Evolutionary conservation across 371 early-diverging fungal species (phyloP), one percentile per base, ranked within the genome.

Genomic region (Choanephora cucurbitarum): DNA sequence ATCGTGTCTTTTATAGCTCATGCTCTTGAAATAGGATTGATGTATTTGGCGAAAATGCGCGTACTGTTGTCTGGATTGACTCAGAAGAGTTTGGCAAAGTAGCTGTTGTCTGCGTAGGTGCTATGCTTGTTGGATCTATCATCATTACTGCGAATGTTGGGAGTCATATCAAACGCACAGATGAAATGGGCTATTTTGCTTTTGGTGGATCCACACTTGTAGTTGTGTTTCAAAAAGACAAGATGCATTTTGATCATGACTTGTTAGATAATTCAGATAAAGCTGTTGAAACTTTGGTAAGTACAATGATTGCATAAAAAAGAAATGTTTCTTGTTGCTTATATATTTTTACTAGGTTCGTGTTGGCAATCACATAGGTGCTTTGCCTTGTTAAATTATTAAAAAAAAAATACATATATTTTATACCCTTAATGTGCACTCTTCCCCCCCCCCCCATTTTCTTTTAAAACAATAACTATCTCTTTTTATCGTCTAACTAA

Each of bases 171-270:
- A 77, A 73, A 17, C 62, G 62, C 7, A 57, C 44, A 33, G 88
- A 89, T 49, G 91, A 91, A 56, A 75, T 83, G 33, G 90, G 91
- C n/a, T 89, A 82, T 44, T 84, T 85, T 66, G 71, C 73, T 4
- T 84, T 83, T 55, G 82, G 82, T 32, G 90, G 90, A 3, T 83
- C 84, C 6, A 90, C 88, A 6, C 76, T 85, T 22, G 66, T 88
- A 17, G 60, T 81, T 14, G 58, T 88, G 15, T 90, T 90, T 65
- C 76, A 79, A 57, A 70, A 76, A 42, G 82, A 71, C 7, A 66
- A 69, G 1, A 75, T 88, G 5, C 59, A 63, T 19, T 90, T 84
- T 60, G 88, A 88, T 46, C 45, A 69, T 17, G 88, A 90, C 50
- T 58, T 90, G 37, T 24, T 84, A 9, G 60, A 62, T 8, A 75